These are phyloP conservation scores for Umbelopsis isabellina DNA, from an alignment of 192 early-diverging fungal species.

Conservation along the genomic window DNA sequence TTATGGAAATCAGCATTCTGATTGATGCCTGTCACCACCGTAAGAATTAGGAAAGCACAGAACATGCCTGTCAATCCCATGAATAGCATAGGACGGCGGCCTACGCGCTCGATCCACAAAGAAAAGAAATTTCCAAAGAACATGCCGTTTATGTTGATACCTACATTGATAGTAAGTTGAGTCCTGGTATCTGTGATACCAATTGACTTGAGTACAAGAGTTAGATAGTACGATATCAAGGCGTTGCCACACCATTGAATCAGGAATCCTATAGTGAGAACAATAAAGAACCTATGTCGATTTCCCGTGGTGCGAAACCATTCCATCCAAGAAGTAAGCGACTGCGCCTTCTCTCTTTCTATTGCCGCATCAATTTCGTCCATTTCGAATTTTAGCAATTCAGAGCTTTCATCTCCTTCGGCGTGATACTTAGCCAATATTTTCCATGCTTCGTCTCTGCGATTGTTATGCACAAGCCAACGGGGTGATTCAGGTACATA, in stretches of 20 bases:
- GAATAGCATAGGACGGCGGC: background rate
- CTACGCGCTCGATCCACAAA: constrained; percentile 48
- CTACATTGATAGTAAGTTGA: constrained; percentile 1
- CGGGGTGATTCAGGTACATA: background rate
- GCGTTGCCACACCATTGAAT: constrained; percentile 15
- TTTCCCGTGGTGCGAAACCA: constrained; percentile 2
- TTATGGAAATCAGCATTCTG: background rate
- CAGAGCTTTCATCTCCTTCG: background rate
- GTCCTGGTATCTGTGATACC: background rate
- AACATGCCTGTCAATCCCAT: constrained; percentile 15
- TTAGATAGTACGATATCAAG: constrained; percentile 1
- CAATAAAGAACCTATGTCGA: constrained; percentile 12
- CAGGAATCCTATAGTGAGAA: background rate
- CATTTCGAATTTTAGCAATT: background rate
- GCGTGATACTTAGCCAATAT: constrained; percentile 18
- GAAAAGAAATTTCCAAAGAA: background rate
- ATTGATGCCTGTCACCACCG: background rate
- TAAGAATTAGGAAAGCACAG: background rate
- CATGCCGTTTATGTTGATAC: background rate
- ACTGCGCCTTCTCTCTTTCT: background rate
- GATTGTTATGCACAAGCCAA: constrained; percentile 7
- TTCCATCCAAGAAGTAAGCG: background rate
- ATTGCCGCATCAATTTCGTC: background rate
- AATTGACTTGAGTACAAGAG: background rate
- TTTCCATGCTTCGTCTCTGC: constrained; percentile 1